Evolutionary conservation across 306 rosid species (phyloP).

Genomic region (Vigna radiata): DNA sequence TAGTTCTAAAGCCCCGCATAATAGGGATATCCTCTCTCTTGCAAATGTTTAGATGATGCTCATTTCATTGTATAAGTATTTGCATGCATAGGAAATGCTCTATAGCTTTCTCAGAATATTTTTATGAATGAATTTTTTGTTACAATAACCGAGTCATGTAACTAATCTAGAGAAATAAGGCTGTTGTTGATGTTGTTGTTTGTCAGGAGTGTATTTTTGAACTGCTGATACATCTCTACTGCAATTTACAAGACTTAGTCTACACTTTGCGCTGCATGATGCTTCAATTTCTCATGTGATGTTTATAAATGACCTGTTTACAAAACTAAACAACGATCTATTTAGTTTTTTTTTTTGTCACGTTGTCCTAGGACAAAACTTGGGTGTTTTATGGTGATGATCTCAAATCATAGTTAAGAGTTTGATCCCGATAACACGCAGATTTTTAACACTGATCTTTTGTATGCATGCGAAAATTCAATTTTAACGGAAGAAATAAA

Average conservation of each 20-base stretch:
- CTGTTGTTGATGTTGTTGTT: not conserved
- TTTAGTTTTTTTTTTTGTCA: slow-evolving; percentile 12
- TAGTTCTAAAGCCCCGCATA: not conserved
- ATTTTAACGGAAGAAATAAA: not conserved
- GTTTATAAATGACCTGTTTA: not conserved
- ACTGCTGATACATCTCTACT: not conserved
- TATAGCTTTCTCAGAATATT: not conserved
- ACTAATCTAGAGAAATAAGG: not conserved
- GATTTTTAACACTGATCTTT: not conserved
- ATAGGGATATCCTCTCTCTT: not conserved
- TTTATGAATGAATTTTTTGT: not conserved
- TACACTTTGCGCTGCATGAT: slow-evolving; percentile 1
- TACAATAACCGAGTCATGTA: not conserved
- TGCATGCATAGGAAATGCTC: slow-evolving; percentile 13
- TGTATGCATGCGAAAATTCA: not conserved
- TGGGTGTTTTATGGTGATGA: not conserved
- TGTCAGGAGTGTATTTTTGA: not conserved
- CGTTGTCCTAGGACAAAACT: not conserved
- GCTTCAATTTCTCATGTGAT: slow-evolving; percentile 19
- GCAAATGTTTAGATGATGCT: slow-evolving; percentile 19
- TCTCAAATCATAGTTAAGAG: not conserved
- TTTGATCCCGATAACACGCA: not conserved
- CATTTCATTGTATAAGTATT: slow-evolving; percentile 20
- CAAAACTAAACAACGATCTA: slow-evolving; percentile 4
- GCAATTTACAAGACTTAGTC: slow-evolving; percentile 16